Conservation (phyloP, 139 green algal genomes). For the Coelastrella sp. region DNA sequence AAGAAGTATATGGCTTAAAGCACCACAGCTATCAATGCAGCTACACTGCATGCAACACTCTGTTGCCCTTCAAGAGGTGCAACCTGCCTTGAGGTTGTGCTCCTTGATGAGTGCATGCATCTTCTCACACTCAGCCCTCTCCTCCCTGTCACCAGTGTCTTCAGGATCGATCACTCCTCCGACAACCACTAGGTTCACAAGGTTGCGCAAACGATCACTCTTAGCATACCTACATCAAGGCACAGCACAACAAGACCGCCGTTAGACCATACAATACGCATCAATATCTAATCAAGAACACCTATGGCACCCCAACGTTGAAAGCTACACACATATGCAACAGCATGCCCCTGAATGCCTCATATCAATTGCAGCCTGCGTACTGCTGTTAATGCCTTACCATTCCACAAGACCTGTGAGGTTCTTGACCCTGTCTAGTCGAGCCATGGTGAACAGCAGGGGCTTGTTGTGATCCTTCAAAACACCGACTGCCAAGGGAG, state of each 20-base stretch:
- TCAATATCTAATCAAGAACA: no score
- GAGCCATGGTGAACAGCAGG: slow-evolving; percentile 88
- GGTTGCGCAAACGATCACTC: slow-evolving; percentile 64
- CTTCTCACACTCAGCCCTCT: slow-evolving; percentile 73
- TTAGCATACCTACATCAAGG: slow-evolving; percentile 60
- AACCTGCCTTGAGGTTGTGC: slow-evolving; percentile 59
- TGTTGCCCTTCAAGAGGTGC: background rate
- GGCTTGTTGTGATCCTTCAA: slow-evolving; percentile 76
- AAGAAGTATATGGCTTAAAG: no score
- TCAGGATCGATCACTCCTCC: slow-evolving; percentile 77
- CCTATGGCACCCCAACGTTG: no score
- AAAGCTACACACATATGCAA: no score
- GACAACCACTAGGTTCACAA: slow-evolving; percentile 87
- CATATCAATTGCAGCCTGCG: no score
- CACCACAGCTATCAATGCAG: no score
- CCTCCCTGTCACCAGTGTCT: slow-evolving; percentile 74
- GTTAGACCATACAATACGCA: no score
- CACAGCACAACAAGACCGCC: background rate
- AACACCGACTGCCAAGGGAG: slow-evolving; percentile 54
- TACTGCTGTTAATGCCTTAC: slow-evolving; percentile 25
- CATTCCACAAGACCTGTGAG: slow-evolving; percentile 79
- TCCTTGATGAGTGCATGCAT: slow-evolving; percentile 82
- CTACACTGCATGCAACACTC: background rate
- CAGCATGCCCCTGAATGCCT: no score
- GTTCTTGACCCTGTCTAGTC: slow-evolving; percentile 91